These are phyloP conservation scores for Rosa lucieae DNA, from an alignment of 306 rosid species.

Conservation along the genomic window DNA sequence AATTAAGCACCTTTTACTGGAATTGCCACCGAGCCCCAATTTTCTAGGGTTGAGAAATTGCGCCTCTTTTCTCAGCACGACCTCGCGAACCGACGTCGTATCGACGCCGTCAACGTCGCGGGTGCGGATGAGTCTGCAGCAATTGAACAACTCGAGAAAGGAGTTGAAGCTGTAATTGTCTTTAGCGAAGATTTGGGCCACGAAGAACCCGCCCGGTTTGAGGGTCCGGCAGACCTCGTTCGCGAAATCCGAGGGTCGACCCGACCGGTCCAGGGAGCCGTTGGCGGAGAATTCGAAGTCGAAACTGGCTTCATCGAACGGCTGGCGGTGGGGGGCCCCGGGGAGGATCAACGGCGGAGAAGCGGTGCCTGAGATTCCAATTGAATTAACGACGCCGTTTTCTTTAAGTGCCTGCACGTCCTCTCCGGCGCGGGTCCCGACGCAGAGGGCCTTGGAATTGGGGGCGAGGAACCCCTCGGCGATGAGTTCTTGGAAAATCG, in stretches of 20 bases:
- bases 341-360: slow-evolving; percentile 36
- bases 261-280: slow-evolving; percentile 24
- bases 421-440: slow-evolving; percentile 41
- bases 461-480: slow-evolving; percentile 42
- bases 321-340: slow-evolving; percentile 33
- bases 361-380: slow-evolving; percentile 43
- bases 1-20: slow-evolving; percentile 27
- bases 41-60: background rate
- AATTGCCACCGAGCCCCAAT: slow-evolving; percentile 1
- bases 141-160: slow-evolving; percentile 49
- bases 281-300: slow-evolving; percentile 50
- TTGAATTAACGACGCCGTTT: slow-evolving; percentile 37
- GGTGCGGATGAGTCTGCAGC: slow-evolving; percentile 41
- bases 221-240: slow-evolving; percentile 47
- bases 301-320: slow-evolving; percentile 28
- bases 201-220: slow-evolving; percentile 45
- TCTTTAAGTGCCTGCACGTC: slow-evolving; percentile 46
- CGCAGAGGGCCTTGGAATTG: slow-evolving; percentile 39
- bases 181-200: slow-evolving; percentile 41
- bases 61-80: slow-evolving; percentile 43
- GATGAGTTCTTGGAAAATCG: slow-evolving; percentile 45
- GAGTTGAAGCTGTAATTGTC: slow-evolving; percentile 51
- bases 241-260: slow-evolving; percentile 31
- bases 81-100: slow-evolving; percentile 37
- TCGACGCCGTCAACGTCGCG: slow-evolving; percentile 43